phyloP scores from a whole-genome alignment of 192 early-diverging fungal genomes.

The Geranomyces variabilis region DNA sequence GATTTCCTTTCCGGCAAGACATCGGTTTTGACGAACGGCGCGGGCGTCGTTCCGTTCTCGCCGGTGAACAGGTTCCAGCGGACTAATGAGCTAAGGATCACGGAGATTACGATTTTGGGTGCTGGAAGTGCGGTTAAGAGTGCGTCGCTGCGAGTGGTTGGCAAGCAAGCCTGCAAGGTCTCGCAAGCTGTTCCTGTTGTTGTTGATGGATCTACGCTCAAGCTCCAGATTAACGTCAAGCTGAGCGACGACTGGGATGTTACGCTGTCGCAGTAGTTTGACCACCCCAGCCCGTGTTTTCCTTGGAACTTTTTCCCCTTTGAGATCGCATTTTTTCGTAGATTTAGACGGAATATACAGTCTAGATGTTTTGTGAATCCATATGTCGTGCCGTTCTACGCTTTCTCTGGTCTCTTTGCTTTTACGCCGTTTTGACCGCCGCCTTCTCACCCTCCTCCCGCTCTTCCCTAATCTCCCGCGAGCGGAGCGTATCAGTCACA shows the following conservation, averaged over 20 bases:
- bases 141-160: neutral
- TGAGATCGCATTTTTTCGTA: too few relatives aligned
- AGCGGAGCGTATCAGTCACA: too few relatives aligned
- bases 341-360: too few relatives aligned
- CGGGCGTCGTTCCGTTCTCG: conserved; percentile 5
- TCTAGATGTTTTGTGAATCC: too few relatives aligned
- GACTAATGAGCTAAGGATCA: neutral
- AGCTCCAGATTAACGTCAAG: conserved; percentile 3
- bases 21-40: neutral
- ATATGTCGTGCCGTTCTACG: too few relatives aligned
- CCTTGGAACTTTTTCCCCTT: too few relatives aligned
- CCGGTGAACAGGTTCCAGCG: neutral
- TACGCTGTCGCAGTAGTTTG: neutral
- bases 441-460: too few relatives aligned
- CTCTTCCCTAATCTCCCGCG: too few relatives aligned
- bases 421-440: too few relatives aligned
- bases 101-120: neutral
- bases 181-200: neutral
- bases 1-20: neutral
- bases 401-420: too few relatives aligned
- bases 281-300: too few relatives aligned
- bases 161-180: neutral
- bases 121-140: neutral
- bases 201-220: neutral
- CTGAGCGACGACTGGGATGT: conserved; percentile 11